Conservation (phyloP, 1,284 basidiomycete species). For the Coriolopsis trogii region DNA sequence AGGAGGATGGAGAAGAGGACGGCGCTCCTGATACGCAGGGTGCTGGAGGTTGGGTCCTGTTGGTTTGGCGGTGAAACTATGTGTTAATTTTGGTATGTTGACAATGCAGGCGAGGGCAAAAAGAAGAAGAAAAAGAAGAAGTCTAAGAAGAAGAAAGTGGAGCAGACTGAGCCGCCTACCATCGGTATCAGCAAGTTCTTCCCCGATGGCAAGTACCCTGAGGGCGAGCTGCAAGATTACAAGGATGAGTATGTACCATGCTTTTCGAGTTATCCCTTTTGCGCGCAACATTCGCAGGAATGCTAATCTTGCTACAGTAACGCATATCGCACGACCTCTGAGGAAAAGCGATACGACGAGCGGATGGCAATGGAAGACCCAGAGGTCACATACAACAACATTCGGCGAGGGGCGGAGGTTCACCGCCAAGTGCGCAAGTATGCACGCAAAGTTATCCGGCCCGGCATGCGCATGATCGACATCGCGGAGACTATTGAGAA, state of each 20-base stretch:
- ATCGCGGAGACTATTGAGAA: constrained; percentile 96
- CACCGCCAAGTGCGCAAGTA: constrained; percentile 91
- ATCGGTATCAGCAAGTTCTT: constrained; percentile 91
- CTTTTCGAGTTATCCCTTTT: not conserved
- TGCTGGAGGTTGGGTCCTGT: constrained; percentile 21
- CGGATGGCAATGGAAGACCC: constrained; percentile 78
- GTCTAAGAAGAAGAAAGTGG: constrained; percentile 79
- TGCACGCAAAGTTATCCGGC: constrained; percentile 84
- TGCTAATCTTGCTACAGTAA: constrained; percentile 54
- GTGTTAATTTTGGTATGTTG: not conserved
- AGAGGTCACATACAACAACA: constrained; percentile 83
- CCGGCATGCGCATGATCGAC: constrained; percentile 94
- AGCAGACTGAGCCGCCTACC: constrained; percentile 94
- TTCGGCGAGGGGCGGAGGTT: constrained; percentile 93
- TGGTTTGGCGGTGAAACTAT: not conserved
- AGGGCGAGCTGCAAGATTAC: constrained; percentile 92
- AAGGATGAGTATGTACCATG: constrained; percentile 74
- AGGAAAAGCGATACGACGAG: constrained; percentile 89
- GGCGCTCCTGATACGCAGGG: constrained; percentile 26
- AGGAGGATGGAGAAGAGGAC: constrained; percentile 36
- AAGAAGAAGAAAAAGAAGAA: constrained; percentile 96
- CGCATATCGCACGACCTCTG: constrained; percentile 85
- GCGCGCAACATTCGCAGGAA: not conserved
- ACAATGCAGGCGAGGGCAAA: constrained; percentile 38
- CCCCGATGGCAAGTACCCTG: constrained; percentile 84